These are phyloP conservation scores for Trichosporon sp. DNA, from an alignment of 1,284 basidiomycete species.

Conservation along the genomic window DNA sequence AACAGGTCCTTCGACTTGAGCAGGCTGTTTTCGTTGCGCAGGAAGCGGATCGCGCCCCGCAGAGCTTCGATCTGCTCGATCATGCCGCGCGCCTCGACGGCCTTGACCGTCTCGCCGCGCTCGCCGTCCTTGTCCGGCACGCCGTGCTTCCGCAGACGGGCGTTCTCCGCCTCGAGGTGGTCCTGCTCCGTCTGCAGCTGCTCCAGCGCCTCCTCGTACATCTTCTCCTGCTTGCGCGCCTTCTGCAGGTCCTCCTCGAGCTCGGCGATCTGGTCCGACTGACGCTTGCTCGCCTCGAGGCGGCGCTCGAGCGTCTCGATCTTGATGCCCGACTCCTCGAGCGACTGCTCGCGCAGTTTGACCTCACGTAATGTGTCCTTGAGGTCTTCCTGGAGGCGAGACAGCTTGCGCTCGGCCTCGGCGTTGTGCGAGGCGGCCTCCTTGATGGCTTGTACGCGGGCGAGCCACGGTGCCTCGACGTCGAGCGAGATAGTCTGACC, in stretches of 20 bases:
- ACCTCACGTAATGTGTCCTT: slow-evolving; percentile 77
- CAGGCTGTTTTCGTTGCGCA: slow-evolving; percentile 84
- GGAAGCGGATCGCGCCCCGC: slow-evolving; percentile 77
- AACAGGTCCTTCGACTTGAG: slow-evolving; percentile 84
- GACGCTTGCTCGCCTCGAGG: slow-evolving; percentile 79
- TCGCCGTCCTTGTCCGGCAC: slow-evolving; percentile 25
- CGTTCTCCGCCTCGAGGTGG: slow-evolving; percentile 76
- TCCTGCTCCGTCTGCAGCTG: slow-evolving; percentile 86
- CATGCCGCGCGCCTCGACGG: slow-evolving; percentile 17
- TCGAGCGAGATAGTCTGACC: slow-evolving; percentile 49
- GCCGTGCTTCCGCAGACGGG: slow-evolving; percentile 65
- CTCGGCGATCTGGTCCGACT: slow-evolving; percentile 70
- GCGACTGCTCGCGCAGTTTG: slow-evolving; percentile 75
- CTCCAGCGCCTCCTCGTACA: slow-evolving; percentile 88
- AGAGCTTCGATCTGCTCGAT: slow-evolving; percentile 74
- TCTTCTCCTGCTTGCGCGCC: slow-evolving; percentile 75
- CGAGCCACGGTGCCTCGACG: slow-evolving; percentile 79
- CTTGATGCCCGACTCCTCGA: slow-evolving; percentile 85
- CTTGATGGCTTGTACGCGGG: slow-evolving; percentile 81
- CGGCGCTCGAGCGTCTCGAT: slow-evolving; percentile 90
- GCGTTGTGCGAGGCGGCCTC: slow-evolving; percentile 74
- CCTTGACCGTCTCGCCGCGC: not conserved
- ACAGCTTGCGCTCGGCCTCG: slow-evolving; percentile 82
- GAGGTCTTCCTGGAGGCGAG: slow-evolving; percentile 80
- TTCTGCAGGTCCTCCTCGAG: slow-evolving; percentile 75